These are phyloP conservation scores for Ilex paraguariensis DNA, from an alignment of 305 asterid species.

Conservation along the genomic window DNA sequence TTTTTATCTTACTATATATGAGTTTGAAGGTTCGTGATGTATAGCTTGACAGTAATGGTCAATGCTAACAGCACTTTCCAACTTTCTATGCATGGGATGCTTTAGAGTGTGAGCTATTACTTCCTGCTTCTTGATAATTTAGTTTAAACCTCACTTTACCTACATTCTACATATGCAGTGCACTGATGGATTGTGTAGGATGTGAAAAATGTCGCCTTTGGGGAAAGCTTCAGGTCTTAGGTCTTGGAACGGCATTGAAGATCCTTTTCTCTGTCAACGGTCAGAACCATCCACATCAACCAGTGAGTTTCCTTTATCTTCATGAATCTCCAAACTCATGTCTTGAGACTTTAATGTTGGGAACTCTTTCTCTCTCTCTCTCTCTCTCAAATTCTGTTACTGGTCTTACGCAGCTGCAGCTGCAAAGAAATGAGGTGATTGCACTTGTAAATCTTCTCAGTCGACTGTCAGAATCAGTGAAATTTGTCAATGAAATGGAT, in stretches of 20 bases:
- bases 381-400: not conserved
- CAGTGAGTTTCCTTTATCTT: conserved; percentile 38
- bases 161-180: conserved; percentile 33
- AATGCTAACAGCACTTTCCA: too few species aligned
- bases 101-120: too few species aligned
- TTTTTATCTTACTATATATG: too few species aligned
- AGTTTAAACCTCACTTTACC: not conserved
- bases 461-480: conserved; percentile 81
- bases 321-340: not conserved
- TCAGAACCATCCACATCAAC: conserved; percentile 34
- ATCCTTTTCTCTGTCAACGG: conserved; percentile 80
- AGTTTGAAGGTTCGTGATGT: too few species aligned
- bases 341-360: too few species aligned
- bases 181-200: conserved; percentile 85
- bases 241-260: conserved; percentile 63
- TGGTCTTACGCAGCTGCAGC: conserved; percentile 52
- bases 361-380: not conserved
- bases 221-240: conserved; percentile 70
- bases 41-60: too few species aligned
- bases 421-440: conserved; percentile 93
- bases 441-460: conserved; percentile 81
- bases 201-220: conserved; percentile 82
- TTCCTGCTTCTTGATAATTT: too few species aligned
- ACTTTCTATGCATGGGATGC: too few species aligned
- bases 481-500: conserved; percentile 61